Evolutionary conservation across 768 basidiomycete genomes (phyloP), one percentile per base, ranked within the genome.

Genomic region (Omphalotus guepiniiformis): DNA sequence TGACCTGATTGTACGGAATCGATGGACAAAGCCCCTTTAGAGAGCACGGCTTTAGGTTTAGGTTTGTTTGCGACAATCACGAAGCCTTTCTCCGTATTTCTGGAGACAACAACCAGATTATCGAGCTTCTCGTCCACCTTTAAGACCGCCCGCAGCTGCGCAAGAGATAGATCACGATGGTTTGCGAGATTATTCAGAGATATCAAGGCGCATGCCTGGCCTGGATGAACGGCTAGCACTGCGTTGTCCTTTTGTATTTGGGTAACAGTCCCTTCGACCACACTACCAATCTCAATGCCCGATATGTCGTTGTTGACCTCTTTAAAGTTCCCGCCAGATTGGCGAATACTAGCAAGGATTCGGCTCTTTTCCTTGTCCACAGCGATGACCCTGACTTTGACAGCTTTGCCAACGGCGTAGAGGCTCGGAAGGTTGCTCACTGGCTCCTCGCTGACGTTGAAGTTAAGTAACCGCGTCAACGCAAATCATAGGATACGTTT

Each of bases 151-250:
- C 80, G 79, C 19, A 93, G 70, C 57, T 88, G 85, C 21, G 83
- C 69, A 15, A 85, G 67, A 1, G 83, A 72, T n/a, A 80, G 62
- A 23, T 69, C 73, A 28, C 88, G 80, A 54, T 85, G 80, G 54
- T 90, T 92, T 9, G 94, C 93, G 48, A 97, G 71, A 53, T 88
- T 88, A 59, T 85, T 85, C 52, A 96, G 69, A 0, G 94, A 92
- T n/a, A 97, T 67, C 21, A 97, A 74, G 0, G 90, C 93, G 30
- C 82, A 82, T 34, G 85, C 73, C 55, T 79, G 72, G 3, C 79
- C 80, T 1, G 86, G 84, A 47, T 81, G 70, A 21, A 97, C 76
- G 11, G 78, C 76, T 40, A 98, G 68, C 19, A 93, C 72, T 23
- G 79, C 75, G 56, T 97, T 91, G 49, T 91, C 83, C 56, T 87